These are phyloP conservation scores for Sambucus nigra DNA, from an alignment of 129 eudicot genomes.

Conservation along the genomic window DNA sequence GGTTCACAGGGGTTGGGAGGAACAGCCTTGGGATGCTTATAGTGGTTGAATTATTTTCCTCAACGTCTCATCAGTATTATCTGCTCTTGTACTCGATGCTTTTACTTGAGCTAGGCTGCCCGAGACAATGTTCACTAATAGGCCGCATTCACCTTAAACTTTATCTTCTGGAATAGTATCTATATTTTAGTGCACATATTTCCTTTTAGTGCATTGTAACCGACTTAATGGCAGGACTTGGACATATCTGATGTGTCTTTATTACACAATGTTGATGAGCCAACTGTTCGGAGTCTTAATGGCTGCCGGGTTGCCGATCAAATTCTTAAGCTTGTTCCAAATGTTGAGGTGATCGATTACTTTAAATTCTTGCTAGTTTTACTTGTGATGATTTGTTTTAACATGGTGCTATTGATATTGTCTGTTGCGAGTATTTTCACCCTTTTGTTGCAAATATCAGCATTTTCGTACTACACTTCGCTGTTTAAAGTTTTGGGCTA, in stretches of 20 bases:
- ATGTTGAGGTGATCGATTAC: slow-evolving; percentile 65
- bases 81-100: no score
- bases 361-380: slow-evolving; percentile 1
- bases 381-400: background rate
- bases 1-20: no score
- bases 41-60: no score
- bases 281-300: slow-evolving; percentile 83
- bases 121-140: background rate
- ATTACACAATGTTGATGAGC: slow-evolving; percentile 73
- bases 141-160: background rate
- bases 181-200: background rate
- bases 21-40: no score
- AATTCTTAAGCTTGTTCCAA: slow-evolving; percentile 93
- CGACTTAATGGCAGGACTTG: slow-evolving; percentile 51
- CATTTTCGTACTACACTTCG: slow-evolving; percentile 77
- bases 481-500: slow-evolving; percentile 91
- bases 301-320: slow-evolving; percentile 99
- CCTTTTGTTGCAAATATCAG: slow-evolving; percentile 21
- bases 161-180: background rate
- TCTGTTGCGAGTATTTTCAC: background rate
- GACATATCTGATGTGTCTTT: slow-evolving; percentile 76
- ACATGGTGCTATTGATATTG: background rate
- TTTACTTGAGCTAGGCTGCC: background rate
- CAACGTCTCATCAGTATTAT: no score
- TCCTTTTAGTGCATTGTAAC: no score